Conservation (phyloP, 2,329 filamentous ascomycete genomes). For the Macrophomina phaseolina region DNA sequence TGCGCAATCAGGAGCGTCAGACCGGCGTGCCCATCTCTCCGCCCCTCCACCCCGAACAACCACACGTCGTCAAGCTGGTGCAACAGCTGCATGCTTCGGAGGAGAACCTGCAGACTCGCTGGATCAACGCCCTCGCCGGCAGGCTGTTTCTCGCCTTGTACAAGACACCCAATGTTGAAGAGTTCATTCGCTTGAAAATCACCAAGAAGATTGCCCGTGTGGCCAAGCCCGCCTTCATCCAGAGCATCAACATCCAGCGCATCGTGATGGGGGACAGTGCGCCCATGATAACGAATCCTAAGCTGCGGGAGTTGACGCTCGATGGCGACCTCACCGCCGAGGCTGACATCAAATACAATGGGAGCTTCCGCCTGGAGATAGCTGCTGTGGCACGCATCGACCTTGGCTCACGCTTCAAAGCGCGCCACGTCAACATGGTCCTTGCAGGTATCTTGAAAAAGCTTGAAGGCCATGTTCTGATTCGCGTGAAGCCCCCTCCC, state of each 20-base stretch:
- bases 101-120: conserved; percentile 86
- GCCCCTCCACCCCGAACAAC: conserved; percentile 78
- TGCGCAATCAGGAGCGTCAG: conserved; percentile 80
- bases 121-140: conserved; percentile 91
- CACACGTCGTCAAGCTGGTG: conserved; percentile 86
- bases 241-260: conserved; percentile 78
- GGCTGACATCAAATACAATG: conserved; percentile 85
- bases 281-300: conserved; percentile 86
- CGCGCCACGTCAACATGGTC: conserved; percentile 85
- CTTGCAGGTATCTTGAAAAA: conserved; percentile 84
- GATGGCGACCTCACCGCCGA: conserved; percentile 90
- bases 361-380: conserved; percentile 87
- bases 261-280: conserved; percentile 87
- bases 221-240: conserved; percentile 89
- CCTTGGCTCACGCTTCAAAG: conserved; percentile 84
- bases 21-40: conserved; percentile 64
- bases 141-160: conserved; percentile 88
- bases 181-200: conserved; percentile 81
- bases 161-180: conserved; percentile 80
- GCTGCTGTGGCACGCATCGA: conserved; percentile 93
- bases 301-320: conserved; percentile 85
- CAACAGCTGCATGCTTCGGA: conserved; percentile 90
- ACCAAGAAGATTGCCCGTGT: conserved; percentile 96
- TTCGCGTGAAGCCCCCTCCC: conserved; percentile 91
- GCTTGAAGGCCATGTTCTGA: conserved; percentile 80